phyloP scores from a whole-genome alignment of 1,139 yeast species.

The Diutina rugosa region DNA sequence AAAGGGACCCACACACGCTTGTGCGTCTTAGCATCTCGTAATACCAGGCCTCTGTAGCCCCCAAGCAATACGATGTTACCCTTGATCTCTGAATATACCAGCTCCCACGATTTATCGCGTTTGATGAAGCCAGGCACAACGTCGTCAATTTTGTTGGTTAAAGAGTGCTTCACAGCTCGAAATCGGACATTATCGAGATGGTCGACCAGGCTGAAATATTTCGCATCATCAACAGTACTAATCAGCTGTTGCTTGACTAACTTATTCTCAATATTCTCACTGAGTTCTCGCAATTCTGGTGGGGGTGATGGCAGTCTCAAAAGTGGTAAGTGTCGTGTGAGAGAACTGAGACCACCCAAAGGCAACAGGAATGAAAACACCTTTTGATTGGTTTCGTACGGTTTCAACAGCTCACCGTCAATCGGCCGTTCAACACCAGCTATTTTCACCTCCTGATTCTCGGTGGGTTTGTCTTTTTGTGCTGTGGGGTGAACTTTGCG shows the following conservation, averaged over 20 bases:
- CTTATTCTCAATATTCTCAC: background rate
- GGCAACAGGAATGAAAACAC: conserved; percentile 2
- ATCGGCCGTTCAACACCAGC: background rate
- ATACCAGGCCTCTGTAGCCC: conserved; percentile 79
- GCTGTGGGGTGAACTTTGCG: background rate
- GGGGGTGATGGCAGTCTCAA: conserved; percentile 23
- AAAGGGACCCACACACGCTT: conserved; percentile 79
- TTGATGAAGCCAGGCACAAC: conserved; percentile 18
- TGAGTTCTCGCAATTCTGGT: conserved; percentile 12
- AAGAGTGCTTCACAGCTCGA: conserved; percentile 53
- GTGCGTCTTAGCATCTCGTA: conserved; percentile 51
- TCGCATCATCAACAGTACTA: conserved; percentile 52
- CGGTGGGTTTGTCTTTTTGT: background rate
- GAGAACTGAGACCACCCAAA: background rate
- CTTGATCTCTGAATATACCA: conserved; percentile 31
- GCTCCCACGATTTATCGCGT: conserved; percentile 16
- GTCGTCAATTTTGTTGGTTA: conserved; percentile 37
- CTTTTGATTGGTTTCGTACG: background rate
- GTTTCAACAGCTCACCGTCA: background rate
- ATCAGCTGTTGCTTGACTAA: conserved; percentile 32
- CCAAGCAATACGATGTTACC: conserved; percentile 78
- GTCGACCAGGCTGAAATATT: conserved; percentile 38
- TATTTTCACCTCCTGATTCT: background rate
- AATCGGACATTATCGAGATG: conserved; percentile 56
- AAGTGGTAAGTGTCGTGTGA: background rate